Conservation (phyloP, 2,329 filamentous ascomycete genomes). For the Microthyrium microscopicum region DNA sequence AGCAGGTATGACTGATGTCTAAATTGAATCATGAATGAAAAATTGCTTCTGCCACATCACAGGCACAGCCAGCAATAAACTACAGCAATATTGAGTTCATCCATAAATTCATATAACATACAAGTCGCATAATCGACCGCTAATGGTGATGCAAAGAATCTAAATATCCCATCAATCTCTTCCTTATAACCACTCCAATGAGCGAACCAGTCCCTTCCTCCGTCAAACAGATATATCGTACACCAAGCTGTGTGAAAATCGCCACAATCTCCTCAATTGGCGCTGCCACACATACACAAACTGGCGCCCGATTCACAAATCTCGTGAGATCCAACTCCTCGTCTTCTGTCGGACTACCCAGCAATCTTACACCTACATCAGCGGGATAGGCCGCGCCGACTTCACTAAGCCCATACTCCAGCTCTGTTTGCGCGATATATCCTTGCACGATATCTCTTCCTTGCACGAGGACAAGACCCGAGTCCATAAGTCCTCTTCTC, state of each 20-base stretch:
- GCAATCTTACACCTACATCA: constrained; percentile 21
- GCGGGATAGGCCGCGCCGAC: constrained; percentile 15
- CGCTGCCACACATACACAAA: constrained; percentile 33
- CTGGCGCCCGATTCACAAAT: constrained; percentile 37
- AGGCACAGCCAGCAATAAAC: no score
- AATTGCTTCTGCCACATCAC: no score
- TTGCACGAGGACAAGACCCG: constrained; percentile 39
- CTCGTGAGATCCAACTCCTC: constrained; percentile 25
- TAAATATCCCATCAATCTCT: constrained; percentile 29
- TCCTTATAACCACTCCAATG: constrained; percentile 41
- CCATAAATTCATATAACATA: no score
- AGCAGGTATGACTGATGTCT: no score
- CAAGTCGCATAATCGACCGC: no score
- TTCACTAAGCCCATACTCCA: constrained; percentile 31
- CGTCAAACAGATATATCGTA: constrained; percentile 36
- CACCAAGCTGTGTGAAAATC: constrained; percentile 41
- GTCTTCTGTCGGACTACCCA: constrained; percentile 20
- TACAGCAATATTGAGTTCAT: no score
- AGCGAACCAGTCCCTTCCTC: constrained; percentile 34
- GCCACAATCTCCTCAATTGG: constrained; percentile 43
- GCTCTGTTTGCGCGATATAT: constrained; percentile 37
- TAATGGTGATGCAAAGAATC: constrained; percentile 3
- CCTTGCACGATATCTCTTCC: constrained; percentile 31
- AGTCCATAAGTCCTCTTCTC: constrained; percentile 37
- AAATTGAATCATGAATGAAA: no score